Base-by-base conservation (phyloP, 768 basidiomycete species). In the Russula foetens region DNA sequence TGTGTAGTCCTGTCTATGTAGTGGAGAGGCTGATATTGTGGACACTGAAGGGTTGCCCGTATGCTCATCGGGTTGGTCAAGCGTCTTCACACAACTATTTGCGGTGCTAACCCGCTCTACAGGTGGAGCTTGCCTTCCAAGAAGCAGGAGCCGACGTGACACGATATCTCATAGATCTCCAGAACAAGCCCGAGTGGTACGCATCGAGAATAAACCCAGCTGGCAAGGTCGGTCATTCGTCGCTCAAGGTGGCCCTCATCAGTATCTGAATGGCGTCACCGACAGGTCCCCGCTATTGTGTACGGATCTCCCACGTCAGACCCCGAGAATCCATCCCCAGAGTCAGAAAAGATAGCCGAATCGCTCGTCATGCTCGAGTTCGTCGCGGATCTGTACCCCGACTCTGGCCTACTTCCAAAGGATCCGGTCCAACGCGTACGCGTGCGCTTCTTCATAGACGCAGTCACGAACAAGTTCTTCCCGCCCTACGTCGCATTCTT, bases 301-400 rank as follows among this genome's bases (percentile, higher is more conserved):
- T 85, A 82, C 60, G 85, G 85, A 29, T 84, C 84, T 0, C 81
- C 83, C 11, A 72, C 74, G n/a, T 77, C 78, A n/a, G 63, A 78
- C 24, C 77, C 81, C 0, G 77, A 79, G n/a, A n/a, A n/a, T n/a
- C n/a, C n/a, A n/a, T n/a, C n/a, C n/a, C n/a, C n/a, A n/a, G n/a
- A n/a, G n/a, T 82, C 83, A 5, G 65, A 71, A 51, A 85, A 85
- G 66, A 65, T 86, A 60, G 73, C 81, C 4, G 85, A 86, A 66
- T 84, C 83, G 3, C 77, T 81, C 26, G 71, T 85, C 39, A 77
- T 85, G 51, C 72, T 85, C n/a, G n/a, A n/a, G n/a, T n/a, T n/a
- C n/a, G n/a, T n/a, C n/a, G n/a, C n/a, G n/a, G n/a, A n/a, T n/a
- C 69, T 84, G 47, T 79, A 75, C 67, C 76, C 78, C 0, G 66